phyloP scores from a whole-genome alignment of 2,329 filamentous ascomycete species.

The Aspergillus carbonarius region DNA sequence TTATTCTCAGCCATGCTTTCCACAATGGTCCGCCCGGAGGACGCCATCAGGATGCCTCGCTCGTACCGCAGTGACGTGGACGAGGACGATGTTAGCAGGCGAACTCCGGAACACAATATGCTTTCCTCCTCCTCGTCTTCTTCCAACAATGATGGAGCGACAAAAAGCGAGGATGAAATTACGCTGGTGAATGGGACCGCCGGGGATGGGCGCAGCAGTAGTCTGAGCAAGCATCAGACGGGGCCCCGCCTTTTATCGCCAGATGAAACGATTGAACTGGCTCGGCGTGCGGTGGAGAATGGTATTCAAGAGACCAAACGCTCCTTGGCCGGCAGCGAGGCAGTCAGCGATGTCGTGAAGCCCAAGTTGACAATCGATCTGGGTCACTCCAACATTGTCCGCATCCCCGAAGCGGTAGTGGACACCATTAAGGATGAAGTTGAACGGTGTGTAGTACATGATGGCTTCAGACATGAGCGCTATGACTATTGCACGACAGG shows the following conservation, averaged over 20 bases:
- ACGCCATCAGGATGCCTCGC: slow-evolving; percentile 35
- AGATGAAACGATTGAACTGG: slow-evolving; percentile 48
- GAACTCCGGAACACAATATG: slow-evolving; percentile 29
- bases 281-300: slow-evolving; percentile 47
- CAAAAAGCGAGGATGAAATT: slow-evolving; percentile 31
- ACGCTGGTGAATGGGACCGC: slow-evolving; percentile 27
- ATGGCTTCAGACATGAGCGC: neutral
- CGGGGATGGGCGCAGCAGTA: slow-evolving; percentile 22
- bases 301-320: slow-evolving; percentile 49
- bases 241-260: slow-evolving; percentile 35
- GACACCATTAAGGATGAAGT: slow-evolving; percentile 55
- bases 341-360: slow-evolving; percentile 47
- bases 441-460: slow-evolving; percentile 43
- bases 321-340: slow-evolving; percentile 47
- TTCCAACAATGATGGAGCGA: slow-evolving; percentile 28
- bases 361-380: slow-evolving; percentile 53
- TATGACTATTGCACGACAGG: neutral
- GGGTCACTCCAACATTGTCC: slow-evolving; percentile 49
- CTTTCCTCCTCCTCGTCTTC: slow-evolving; percentile 22
- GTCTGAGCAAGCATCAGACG: slow-evolving; percentile 20
- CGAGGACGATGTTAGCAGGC: slow-evolving; percentile 31
- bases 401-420: slow-evolving; percentile 51
- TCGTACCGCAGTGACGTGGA: slow-evolving; percentile 32
- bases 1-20: slow-evolving; percentile 26
- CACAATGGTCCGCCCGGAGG: slow-evolving; percentile 40